A percentile compares a stretch with the other conserved stretches of the same genome.
Conservation (phyloP, 306 rosid species). For the Nissolia schottii region DNA sequence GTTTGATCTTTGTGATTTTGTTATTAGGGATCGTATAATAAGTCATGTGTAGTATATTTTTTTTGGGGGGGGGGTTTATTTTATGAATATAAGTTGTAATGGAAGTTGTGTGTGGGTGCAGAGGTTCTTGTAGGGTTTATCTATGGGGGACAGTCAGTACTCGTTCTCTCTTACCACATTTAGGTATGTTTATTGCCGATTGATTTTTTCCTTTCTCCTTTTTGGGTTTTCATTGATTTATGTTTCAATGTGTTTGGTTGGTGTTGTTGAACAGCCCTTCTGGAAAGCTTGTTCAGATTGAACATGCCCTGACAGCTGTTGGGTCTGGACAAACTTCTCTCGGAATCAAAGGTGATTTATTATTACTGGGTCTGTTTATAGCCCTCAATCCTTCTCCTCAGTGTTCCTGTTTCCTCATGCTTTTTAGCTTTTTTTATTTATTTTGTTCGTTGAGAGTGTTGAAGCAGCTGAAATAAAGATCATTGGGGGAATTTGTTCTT, state of each 20-base stretch:
- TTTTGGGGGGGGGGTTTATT: not conserved
- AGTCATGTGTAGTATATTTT: not conserved
- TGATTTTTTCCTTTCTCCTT: too few relatives aligned
- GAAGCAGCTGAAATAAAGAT: not conserved
- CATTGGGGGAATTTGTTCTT: not conserved
- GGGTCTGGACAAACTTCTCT: conserved; percentile 97
- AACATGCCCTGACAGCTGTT: conserved; percentile 92
- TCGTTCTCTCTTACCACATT: conserved; percentile 56
- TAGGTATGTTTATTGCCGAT: conserved; percentile 28
- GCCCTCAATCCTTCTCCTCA: not conserved
- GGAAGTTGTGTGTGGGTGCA: not conserved
- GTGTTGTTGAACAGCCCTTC: conserved; percentile 62
- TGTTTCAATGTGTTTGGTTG: not conserved
- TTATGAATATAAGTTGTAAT: not conserved
- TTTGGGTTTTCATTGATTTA: not conserved
- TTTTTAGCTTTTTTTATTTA: not conserved
- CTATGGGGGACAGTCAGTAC: conserved; percentile 58
- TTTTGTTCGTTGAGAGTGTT: not conserved
- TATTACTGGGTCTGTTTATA: conserved; percentile 12
- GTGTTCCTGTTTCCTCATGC: not conserved
- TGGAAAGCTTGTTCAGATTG: conserved; percentile 97
- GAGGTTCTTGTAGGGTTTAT: conserved; percentile 19
- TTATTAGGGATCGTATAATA: not conserved
- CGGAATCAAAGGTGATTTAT: conserved; percentile 80
- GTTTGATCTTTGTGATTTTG: not conserved